Conservation (phyloP, 2,329 filamentous ascomycete species). For the Cladophialophora exuberans region DNA sequence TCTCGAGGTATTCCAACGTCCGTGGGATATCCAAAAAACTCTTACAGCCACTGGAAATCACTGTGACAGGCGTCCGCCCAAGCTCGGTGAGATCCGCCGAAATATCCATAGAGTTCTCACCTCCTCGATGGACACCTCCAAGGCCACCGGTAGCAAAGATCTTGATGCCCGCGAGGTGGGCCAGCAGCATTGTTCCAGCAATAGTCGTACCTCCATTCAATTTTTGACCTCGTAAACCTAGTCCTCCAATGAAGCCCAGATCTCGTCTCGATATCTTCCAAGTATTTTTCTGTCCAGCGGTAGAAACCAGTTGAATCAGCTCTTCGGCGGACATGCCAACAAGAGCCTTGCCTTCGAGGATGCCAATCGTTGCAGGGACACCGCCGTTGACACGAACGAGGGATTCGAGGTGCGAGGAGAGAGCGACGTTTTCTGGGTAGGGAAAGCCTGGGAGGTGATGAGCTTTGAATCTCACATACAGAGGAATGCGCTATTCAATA, state of each 20-base stretch:
- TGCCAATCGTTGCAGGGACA: slow-evolving; percentile 87
- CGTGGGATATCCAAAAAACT: slow-evolving; percentile 91
- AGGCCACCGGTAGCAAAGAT: slow-evolving; percentile 95
- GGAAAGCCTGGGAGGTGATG: slow-evolving; percentile 60
- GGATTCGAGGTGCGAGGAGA: slow-evolving; percentile 79
- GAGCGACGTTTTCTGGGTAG: slow-evolving; percentile 71
- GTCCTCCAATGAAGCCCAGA: slow-evolving; percentile 76
- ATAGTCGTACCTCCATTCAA: slow-evolving; percentile 92
- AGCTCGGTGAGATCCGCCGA: slow-evolving; percentile 95
- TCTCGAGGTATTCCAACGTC: slow-evolving; percentile 80
- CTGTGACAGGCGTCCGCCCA: slow-evolving; percentile 83
- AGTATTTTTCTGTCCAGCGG: slow-evolving; percentile 68
- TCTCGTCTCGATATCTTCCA: slow-evolving; percentile 87
- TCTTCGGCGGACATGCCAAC: slow-evolving; percentile 77
- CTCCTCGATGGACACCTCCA: slow-evolving; percentile 90
- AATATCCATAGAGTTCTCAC: slow-evolving; percentile 84
- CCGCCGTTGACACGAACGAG: slow-evolving; percentile 80
- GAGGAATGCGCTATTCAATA: slow-evolving; percentile 33
- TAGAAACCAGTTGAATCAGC: slow-evolving; percentile 68
- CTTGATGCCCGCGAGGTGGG: slow-evolving; percentile 81
- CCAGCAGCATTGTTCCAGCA: slow-evolving; percentile 88
- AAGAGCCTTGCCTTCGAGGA: slow-evolving; percentile 78
- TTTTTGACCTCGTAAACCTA: slow-evolving; percentile 69
- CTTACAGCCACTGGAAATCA: slow-evolving; percentile 90
- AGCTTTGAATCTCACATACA: slow-evolving; percentile 6